Evolutionary conservation across 306 rosid genomes (phyloP).

Genomic region (Castanea sativa): DNA sequence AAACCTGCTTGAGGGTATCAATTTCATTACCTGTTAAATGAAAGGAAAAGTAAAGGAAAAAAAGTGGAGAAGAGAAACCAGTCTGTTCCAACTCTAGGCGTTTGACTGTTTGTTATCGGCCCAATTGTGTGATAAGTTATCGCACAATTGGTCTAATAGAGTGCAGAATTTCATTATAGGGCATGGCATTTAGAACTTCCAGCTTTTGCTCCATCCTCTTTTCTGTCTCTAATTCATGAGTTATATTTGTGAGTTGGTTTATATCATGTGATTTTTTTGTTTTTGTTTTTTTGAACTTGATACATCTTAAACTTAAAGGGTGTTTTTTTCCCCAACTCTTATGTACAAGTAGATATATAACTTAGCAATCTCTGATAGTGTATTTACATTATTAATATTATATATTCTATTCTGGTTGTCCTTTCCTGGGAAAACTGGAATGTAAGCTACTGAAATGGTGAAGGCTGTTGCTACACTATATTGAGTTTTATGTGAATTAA

Average conservation of each 20-base stretch:
- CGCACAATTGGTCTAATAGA: background rate
- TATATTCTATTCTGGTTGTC: too few relatives aligned
- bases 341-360: too few relatives aligned
- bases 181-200: background rate
- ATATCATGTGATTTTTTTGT: too few relatives aligned
- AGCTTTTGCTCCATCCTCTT: conserved; percentile 4
- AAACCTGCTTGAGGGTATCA: background rate
- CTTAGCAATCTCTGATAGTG: background rate
- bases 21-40: background rate
- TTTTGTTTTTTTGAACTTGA: background rate
- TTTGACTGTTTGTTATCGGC: background rate
- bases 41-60: background rate
- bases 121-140: background rate
- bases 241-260: too few relatives aligned
- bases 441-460: too few relatives aligned
- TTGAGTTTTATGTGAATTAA: too few relatives aligned
- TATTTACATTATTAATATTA: background rate
- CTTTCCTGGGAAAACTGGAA: too few relatives aligned
- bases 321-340: background rate
- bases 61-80: background rate
- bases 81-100: background rate
- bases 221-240: background rate
- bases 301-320: background rate
- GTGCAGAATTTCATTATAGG: background rate
- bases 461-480: too few relatives aligned